Evolutionary conservation across 768 basidiomycete genomes (phyloP).

Genomic region (Russula compacta): DNA sequence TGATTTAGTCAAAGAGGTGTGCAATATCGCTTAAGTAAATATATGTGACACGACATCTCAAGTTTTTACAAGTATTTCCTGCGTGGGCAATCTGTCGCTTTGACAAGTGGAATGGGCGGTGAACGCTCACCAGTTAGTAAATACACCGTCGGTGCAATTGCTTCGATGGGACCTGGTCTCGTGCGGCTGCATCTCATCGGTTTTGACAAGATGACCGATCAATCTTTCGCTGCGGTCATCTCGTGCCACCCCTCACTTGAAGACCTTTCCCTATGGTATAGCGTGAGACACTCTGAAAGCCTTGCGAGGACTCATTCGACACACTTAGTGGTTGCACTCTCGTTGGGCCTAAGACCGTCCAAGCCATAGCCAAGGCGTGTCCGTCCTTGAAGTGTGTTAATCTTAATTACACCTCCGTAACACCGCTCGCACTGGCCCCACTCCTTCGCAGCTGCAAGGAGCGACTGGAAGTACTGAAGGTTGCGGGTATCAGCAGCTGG

Average conservation of each 20-base stretch:
- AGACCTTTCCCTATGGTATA: slow-evolving; percentile 46
- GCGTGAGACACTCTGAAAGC: slow-evolving; percentile 9
- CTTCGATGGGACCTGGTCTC: slow-evolving; percentile 17
- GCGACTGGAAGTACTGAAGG: slow-evolving; percentile 45
- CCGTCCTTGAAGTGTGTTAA: slow-evolving; percentile 40
- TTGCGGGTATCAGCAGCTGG: slow-evolving; percentile 55
- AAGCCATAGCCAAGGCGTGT: slow-evolving; percentile 36
- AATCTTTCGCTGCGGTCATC: slow-evolving; percentile 42
- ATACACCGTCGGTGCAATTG: slow-evolving; percentile 40
- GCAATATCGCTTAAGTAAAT: slow-evolving; percentile 11
- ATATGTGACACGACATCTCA: background rate
- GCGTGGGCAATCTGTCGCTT: slow-evolving; percentile 40
- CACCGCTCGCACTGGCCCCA: slow-evolving; percentile 39
- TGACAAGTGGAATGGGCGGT: slow-evolving; percentile 43
- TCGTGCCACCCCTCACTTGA: slow-evolving; percentile 36
- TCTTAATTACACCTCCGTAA: slow-evolving; percentile 50
- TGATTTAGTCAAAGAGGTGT: slow-evolving; percentile 47
- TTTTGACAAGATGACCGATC: slow-evolving; percentile 45
- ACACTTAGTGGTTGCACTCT: slow-evolving; percentile 47
- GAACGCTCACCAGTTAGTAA: slow-evolving; percentile 30
- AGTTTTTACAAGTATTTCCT: slow-evolving; percentile 42
- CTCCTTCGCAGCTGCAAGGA: slow-evolving; percentile 33
- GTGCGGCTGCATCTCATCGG: slow-evolving; percentile 42
- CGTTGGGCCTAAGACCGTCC: slow-evolving; percentile 41
- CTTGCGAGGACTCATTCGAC: slow-evolving; percentile 1